phyloP scores from a whole-genome alignment of 1,139 yeast genomes.

The Blastobotrys serpentis region DNA sequence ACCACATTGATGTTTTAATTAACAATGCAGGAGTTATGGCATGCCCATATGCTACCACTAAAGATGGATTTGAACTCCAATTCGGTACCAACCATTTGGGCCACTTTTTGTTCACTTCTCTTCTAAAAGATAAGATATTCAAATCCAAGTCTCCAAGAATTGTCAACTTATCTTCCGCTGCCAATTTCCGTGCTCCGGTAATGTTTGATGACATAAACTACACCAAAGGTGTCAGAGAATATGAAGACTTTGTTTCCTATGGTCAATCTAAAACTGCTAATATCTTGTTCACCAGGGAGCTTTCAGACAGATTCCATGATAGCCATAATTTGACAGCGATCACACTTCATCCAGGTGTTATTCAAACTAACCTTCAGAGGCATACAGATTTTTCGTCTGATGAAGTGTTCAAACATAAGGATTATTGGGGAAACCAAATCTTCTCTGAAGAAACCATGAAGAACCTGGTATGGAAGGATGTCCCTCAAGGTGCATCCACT shows the following conservation, averaged over 20 bases:
- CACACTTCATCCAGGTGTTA: slow-evolving; percentile 4
- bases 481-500: not conserved
- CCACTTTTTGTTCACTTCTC: too few species aligned
- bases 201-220: slow-evolving; percentile 32
- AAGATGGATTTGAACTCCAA: too few species aligned
- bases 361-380: slow-evolving; percentile 1
- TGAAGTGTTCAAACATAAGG: not conserved
- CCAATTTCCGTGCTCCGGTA: slow-evolving; percentile 45
- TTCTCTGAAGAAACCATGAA: not conserved
- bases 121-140: too few species aligned
- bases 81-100: too few species aligned
- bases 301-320: not conserved
- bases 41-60: too few species aligned
- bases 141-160: slow-evolving; percentile 55
- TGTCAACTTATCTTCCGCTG: slow-evolving; percentile 64
- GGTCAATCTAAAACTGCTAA: slow-evolving; percentile 35
- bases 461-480: not conserved
- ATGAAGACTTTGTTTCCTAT: slow-evolving; percentile 23
- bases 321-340: slow-evolving; percentile 2
- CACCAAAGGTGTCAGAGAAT: slow-evolving; percentile 18
- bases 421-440: not conserved
- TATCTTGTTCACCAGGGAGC: slow-evolving; percentile 15
- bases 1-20: too few species aligned
- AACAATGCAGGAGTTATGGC: too few species aligned
- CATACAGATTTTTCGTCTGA: not conserved